Base-by-base conservation (phyloP, 2,329 filamentous ascomycete genomes). In the Curvularia hawaiiensis region DNA sequence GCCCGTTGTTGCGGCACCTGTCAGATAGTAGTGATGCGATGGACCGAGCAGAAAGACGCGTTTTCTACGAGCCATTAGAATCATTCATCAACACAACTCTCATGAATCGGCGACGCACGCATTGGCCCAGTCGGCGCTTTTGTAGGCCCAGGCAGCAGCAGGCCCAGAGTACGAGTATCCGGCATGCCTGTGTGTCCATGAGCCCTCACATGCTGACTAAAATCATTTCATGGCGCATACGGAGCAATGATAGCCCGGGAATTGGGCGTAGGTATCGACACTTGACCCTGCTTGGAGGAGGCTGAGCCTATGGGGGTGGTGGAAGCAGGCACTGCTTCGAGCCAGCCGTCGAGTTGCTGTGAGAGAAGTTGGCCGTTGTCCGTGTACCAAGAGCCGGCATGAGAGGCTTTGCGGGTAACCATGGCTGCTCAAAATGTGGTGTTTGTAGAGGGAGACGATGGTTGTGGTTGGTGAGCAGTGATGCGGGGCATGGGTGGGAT, bases 81-180 rank as follows among this genome's bases (percentile, higher is more conserved):
- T 11, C 24, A 4, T 11, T 39, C 5, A 2, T 7, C 9, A 7
- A 14, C 9, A 20, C 22, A 5, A 28, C n/a, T n/a, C 12, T 38
- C 8, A 10, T 20, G 40, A 28, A 6, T 31, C 12, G 24, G n/a
- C 18, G 3, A 75, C 83, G 74, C 76, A 88, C 85, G 88, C 89
- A 60, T 86, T 85, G 58, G 87, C 88, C 54, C 98, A 83, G 75
- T 98, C 92, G 49, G 96, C 87, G 7, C 86, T 85, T 77, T 91
- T 95, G 79, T 98, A 99, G 9, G 95, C 95, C 88, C 92, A 98
- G 43, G 93, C 95, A 43, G 95, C 95, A 65, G 92, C 94, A 39
- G 88, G 86, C 8, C 95, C 95, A 4, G 95, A 99, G 81, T 94
- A 98, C 2, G 85, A 81, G 79, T 97, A 99, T 60, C 95, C 95